Percentiles rank a stretch among this genome's conserved stretches.
phyloP scores from a whole-genome alignment of 257 asterid genomes.

The Solanum chilense region DNA sequence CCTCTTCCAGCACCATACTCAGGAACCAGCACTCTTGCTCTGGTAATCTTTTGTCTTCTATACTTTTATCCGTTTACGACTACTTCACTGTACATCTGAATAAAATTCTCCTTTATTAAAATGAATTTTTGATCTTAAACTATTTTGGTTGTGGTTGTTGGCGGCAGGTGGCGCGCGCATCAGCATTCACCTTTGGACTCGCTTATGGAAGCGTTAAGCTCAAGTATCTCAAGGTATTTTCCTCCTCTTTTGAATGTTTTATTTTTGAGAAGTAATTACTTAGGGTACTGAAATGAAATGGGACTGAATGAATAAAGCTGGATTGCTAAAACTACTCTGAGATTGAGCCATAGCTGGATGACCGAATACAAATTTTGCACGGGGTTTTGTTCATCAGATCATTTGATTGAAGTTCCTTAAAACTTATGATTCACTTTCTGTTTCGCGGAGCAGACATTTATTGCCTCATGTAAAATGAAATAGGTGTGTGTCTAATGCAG shows the following conservation, averaged over 20 bases:
- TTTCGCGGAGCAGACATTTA: background rate
- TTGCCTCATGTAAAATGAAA: background rate
- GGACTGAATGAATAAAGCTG: background rate
- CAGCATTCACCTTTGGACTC: conserved; percentile 25
- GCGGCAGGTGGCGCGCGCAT: conserved; percentile 23
- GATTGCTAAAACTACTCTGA: background rate
- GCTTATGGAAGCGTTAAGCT: conserved; percentile 33
- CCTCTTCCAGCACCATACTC: conserved; percentile 34
- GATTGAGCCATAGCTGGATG: background rate
- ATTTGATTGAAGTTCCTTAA: background rate
- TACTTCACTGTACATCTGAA: background rate
- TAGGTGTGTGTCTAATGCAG: background rate
- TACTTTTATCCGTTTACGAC: background rate
- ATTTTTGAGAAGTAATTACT: background rate
- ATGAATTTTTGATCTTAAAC: background rate
- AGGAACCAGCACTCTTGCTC: conserved; percentile 40
- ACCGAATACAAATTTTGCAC: background rate
- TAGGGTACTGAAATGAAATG: background rate
- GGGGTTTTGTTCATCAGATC: background rate
- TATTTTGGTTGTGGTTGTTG: background rate
- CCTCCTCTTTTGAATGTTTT: background rate
- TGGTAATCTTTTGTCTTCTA: conserved; percentile 6
- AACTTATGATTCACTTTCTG: background rate
- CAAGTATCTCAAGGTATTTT: conserved; percentile 29
- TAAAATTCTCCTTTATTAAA: background rate